Conservation (phyloP, 2,329 filamentous ascomycete species). For the Paecilomyces fulvus region DNA sequence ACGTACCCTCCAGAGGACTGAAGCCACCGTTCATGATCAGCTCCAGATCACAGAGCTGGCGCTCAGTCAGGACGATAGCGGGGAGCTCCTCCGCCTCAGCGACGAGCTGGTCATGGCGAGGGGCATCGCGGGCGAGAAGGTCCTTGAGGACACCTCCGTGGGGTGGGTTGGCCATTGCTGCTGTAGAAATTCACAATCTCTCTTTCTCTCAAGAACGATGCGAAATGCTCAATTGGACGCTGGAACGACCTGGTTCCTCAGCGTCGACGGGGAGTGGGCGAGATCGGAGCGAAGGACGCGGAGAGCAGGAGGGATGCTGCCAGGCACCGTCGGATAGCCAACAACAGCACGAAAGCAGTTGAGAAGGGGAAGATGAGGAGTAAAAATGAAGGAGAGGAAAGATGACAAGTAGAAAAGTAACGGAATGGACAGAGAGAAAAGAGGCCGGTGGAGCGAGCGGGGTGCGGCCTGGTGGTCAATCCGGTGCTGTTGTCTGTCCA, state of each 20-base stretch:
- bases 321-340: neutral
- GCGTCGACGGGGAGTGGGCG: neutral
- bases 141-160: slow-evolving; percentile 97
- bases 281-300: neutral
- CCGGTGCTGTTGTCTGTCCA: neutral
- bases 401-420: neutral
- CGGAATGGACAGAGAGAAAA: neutral
- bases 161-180: slow-evolving; percentile 48
- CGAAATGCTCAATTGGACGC: neutral
- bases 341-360: neutral
- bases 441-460: neutral
- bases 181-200: neutral
- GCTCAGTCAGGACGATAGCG: slow-evolving; percentile 76
- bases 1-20: slow-evolving; percentile 87
- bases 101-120: slow-evolving; percentile 68
- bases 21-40: slow-evolving; percentile 96
- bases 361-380: neutral
- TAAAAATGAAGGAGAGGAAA: neutral
- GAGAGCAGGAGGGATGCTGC: neutral
- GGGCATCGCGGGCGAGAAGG: slow-evolving; percentile 84
- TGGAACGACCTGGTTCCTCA: neutral
- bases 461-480: neutral
- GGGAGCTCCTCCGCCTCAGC: slow-evolving; percentile 81
- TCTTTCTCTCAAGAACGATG: neutral
- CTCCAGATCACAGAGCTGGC: slow-evolving; percentile 96